Evolutionary conservation across 345 rosid species (phyloP).

Genomic region (Eutrema heterophyllum): DNA sequence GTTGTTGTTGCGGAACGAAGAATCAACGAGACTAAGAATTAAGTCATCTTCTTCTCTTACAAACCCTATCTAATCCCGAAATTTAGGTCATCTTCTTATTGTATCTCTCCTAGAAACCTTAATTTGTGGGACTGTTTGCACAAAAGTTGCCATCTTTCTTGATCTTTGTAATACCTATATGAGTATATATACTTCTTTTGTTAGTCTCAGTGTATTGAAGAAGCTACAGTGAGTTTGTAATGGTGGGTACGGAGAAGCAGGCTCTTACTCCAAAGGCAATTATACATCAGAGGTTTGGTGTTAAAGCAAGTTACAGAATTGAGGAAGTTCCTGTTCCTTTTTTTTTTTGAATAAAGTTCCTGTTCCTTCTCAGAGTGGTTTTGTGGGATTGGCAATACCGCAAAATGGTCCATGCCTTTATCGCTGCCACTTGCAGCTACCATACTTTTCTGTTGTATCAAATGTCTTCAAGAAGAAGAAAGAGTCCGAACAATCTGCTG

Average conservation of each 20-base stretch:
- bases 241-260: constrained; percentile 32
- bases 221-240: constrained; percentile 14
- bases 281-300: constrained; percentile 63
- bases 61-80: no score
- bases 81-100: no score
- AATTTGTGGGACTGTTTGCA: no score
- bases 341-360: no score
- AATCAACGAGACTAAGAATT: neutral
- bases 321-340: constrained; percentile 63
- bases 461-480: constrained; percentile 61
- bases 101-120: no score
- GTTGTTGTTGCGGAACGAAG: no score
- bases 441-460: constrained; percentile 55
- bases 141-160: no score
- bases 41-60: no score
- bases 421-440: constrained; percentile 72
- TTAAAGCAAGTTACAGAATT: constrained; percentile 48
- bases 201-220: neutral
- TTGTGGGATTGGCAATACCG: no score
- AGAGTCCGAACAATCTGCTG: constrained; percentile 88
- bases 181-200: neutral
- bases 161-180: no score
- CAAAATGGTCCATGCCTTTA: constrained; percentile 66
- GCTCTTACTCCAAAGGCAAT: constrained; percentile 65
- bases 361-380: no score